These are phyloP conservation scores for Aspergillus texensis DNA, from an alignment of 2,329 filamentous ascomycete species.

Conservation along the genomic window DNA sequence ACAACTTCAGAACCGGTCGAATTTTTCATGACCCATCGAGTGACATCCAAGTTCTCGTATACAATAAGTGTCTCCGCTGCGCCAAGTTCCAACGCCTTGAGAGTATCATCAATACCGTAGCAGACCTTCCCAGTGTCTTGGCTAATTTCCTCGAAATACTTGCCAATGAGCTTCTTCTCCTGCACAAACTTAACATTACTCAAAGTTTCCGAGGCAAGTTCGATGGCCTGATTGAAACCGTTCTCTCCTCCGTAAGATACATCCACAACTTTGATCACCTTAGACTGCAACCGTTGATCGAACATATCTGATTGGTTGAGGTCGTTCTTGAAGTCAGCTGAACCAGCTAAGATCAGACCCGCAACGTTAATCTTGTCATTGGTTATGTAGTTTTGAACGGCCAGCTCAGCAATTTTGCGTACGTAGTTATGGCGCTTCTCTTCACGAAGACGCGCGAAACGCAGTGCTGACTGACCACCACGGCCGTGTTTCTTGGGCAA, in stretches of 20 bases:
- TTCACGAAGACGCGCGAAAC: conserved; percentile 98
- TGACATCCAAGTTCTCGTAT: conserved; percentile 95
- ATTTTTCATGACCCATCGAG: conserved; percentile 85
- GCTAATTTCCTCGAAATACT: conserved; percentile 98
- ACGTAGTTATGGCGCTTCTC: conserved; percentile 99
- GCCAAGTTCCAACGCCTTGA: conserved; percentile 94
- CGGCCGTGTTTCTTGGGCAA: conserved; percentile 99
- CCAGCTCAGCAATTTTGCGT: conserved; percentile 95
- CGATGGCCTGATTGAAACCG: conserved; percentile 99
- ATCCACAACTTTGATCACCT: conserved; percentile 99
- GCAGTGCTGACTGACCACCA: conserved; percentile 98
- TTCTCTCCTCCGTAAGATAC: conserved; percentile 99
- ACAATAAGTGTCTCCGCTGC: conserved; percentile 94
- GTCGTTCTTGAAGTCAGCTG: conserved; percentile 99
- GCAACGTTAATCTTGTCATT: conserved; percentile 98
- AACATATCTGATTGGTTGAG: conserved; percentile 97
- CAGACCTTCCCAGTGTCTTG: conserved; percentile 96
- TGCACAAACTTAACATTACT: conserved; percentile 99
- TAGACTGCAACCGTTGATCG: conserved; percentile 83
- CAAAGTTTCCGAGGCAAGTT: conserved; percentile 89
- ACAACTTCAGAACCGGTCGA: conserved; percentile 72
- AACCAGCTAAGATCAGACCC: conserved; percentile 92
- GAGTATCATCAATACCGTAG: conserved; percentile 96
- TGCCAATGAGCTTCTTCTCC: conserved; percentile 99
- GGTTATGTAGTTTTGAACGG: conserved; percentile 98